These are phyloP conservation scores for Panellus pusillus DNA, from an alignment of 768 basidiomycete genomes.

Conservation along the genomic window DNA sequence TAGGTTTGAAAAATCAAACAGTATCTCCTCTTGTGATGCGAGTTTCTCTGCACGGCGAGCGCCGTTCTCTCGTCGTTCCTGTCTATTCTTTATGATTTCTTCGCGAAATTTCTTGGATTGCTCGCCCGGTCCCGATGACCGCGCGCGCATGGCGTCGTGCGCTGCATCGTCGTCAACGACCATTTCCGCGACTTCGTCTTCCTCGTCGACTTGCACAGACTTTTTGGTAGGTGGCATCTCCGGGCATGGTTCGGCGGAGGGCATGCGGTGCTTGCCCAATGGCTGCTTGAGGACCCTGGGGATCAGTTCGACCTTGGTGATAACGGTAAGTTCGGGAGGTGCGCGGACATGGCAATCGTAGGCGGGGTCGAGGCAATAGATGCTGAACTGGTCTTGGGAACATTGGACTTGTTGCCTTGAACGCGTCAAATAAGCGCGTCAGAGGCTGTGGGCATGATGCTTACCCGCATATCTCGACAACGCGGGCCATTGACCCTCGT, in stretches of 20 bases:
- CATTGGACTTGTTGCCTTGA: constrained; percentile 49
- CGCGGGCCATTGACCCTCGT: constrained; percentile 76
- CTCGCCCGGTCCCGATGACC: constrained; percentile 22
- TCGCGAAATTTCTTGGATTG: constrained; percentile 31
- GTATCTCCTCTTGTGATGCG: constrained; percentile 13
- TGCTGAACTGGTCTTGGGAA: constrained; percentile 82
- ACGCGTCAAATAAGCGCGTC: constrained; percentile 13
- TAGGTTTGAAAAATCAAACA: constrained; percentile 23
- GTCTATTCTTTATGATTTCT: constrained; percentile 33
- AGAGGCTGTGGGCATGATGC: constrained; percentile 23
- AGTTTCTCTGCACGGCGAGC: constrained; percentile 28
- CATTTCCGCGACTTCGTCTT: constrained; percentile 55
- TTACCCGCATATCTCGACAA: constrained; percentile 70
- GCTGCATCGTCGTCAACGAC: constrained; percentile 38
- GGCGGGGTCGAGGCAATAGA: constrained; percentile 77
- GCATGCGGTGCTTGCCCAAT: constrained; percentile 21
- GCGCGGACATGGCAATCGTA: constrained; percentile 64
- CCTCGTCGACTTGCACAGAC: constrained; percentile 29
- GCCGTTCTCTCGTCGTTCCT: constrained; percentile 32
- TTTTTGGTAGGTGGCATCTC: constrained; percentile 26
- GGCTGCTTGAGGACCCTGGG: constrained; percentile 24
- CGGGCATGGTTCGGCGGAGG: constrained; percentile 20
- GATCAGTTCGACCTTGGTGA: constrained; percentile 29
- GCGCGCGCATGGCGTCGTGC: constrained; percentile 9
- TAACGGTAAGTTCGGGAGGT: constrained; percentile 37